Conservation (phyloP, 108 stramenopile species). For the Skeletonema menzelii region DNA sequence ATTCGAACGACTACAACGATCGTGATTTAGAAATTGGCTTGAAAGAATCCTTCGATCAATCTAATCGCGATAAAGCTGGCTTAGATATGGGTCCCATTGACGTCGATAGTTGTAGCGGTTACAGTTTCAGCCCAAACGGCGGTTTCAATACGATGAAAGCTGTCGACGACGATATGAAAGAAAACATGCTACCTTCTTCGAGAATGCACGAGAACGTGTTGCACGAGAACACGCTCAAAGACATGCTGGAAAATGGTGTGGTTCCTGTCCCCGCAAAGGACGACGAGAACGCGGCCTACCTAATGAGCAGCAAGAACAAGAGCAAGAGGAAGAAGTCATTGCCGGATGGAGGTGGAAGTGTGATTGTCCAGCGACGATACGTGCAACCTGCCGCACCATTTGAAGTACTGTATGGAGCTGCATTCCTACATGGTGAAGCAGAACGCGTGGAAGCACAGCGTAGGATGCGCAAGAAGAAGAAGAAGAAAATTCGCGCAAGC, state of each 20-base stretch:
- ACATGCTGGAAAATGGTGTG: slow-evolving; percentile 13
- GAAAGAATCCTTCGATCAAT: slow-evolving; percentile 30
- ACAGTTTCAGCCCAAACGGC: neutral
- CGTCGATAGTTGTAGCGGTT: neutral
- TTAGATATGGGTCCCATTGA: slow-evolving; percentile 40
- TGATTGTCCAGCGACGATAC: slow-evolving; percentile 32
- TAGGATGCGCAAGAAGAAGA: slow-evolving; percentile 4
- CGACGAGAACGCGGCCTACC: slow-evolving; percentile 20
- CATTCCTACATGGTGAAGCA: slow-evolving; percentile 29
- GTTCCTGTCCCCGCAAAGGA: slow-evolving; percentile 28
- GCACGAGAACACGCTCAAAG: neutral
- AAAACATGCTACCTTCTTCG: neutral
- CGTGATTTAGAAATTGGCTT: slow-evolving; percentile 29
- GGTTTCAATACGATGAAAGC: slow-evolving; percentile 24
- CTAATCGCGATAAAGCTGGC: slow-evolving; percentile 10
- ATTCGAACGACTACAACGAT: slow-evolving; percentile 22
- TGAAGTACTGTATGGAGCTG: slow-evolving; percentile 31
- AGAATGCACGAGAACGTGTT: neutral
- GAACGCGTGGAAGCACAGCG: slow-evolving; percentile 26
- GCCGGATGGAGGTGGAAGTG: neutral
- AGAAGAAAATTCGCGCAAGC: slow-evolving; percentile 32
- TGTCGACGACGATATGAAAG: slow-evolving; percentile 20
- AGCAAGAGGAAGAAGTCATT: neutral
- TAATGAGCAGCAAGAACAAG: neutral
- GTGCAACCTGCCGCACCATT: slow-evolving; percentile 35